Conservation (phyloP, 345 rosid species). For the Psidium friedrichsthalianum region DNA sequence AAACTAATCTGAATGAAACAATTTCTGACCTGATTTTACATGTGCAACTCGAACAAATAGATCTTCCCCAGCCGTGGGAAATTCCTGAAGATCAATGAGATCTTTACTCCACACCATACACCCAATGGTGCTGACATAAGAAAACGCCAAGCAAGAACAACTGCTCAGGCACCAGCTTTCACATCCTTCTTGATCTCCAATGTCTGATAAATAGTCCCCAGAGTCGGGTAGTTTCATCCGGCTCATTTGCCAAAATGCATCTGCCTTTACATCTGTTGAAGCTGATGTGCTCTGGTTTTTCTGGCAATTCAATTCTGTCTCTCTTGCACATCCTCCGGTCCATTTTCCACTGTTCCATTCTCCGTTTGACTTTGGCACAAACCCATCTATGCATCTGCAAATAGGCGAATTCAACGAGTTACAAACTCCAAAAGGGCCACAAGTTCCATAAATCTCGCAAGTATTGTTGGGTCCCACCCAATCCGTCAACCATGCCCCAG, state of each 20-base stretch:
- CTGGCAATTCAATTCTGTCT: background rate
- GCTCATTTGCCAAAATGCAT: background rate
- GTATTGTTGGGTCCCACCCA: conserved; percentile 2
- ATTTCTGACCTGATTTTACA: background rate
- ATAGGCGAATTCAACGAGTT: background rate
- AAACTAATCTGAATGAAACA: too few species aligned
- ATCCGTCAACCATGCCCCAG: background rate
- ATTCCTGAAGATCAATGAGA: background rate
- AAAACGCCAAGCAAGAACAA: conserved; percentile 1
- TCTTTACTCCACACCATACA: conserved; percentile 4
- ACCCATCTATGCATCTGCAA: conserved; percentile 21
- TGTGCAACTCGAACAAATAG: background rate
- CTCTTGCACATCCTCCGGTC: conserved; percentile 14
- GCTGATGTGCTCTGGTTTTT: background rate
- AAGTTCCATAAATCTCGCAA: conserved; percentile 13
- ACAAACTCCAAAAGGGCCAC: conserved; percentile 16
- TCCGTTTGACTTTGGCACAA: conserved; percentile 4
- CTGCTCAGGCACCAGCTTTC: conserved; percentile 14
- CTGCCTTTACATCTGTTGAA: background rate
- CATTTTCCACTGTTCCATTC: conserved; percentile 9
- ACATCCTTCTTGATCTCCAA: background rate
- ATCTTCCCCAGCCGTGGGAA: background rate
- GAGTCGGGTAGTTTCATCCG: background rate
- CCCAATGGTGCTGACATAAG: background rate
- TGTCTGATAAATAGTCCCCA: background rate